Conservation (phyloP, 257 asterid species). For the Fraxinus americana region DNA sequence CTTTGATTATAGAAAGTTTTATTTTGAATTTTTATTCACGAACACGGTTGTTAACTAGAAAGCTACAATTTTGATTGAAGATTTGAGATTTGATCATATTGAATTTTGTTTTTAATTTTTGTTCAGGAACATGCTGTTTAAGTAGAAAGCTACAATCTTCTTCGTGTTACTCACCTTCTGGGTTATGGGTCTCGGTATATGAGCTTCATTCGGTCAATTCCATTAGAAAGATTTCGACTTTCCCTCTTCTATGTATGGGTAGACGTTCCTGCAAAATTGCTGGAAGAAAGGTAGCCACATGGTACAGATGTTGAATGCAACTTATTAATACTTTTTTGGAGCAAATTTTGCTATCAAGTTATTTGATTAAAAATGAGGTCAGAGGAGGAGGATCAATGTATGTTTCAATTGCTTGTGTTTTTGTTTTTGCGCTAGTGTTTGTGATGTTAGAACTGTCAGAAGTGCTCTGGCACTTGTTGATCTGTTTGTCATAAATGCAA, state of each 20-base stretch:
- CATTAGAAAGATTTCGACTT: conserved; percentile 65
- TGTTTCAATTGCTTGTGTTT: too few relatives aligned
- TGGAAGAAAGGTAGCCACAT: conserved; percentile 73
- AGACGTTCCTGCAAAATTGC: conserved; percentile 93
- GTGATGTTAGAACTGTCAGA: not conserved
- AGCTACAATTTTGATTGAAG: not conserved
- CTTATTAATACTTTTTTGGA: not conserved
- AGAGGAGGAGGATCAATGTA: not conserved
- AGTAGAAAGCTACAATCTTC: conserved; percentile 44
- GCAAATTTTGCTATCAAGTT: not conserved
- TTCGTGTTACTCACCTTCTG: conserved; percentile 40
- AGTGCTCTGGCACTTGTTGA: not conserved
- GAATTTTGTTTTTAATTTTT: not conserved
- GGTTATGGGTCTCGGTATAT: conserved; percentile 36
- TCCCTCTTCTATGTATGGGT: conserved; percentile 79
- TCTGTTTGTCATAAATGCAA: not conserved
- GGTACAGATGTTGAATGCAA: not conserved
- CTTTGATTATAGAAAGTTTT: conserved; percentile 2
- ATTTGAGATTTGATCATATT: not conserved
- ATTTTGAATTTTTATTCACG: conserved; percentile 38
- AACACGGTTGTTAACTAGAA: not conserved
- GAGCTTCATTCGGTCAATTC: conserved; percentile 43
- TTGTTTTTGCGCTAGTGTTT: too few relatives aligned
- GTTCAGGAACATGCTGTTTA: conserved; percentile 12
- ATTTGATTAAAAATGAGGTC: not conserved